phyloP scores from a whole-genome alignment of 139 green algal genomes.

The Picochlorum sp. region DNA sequence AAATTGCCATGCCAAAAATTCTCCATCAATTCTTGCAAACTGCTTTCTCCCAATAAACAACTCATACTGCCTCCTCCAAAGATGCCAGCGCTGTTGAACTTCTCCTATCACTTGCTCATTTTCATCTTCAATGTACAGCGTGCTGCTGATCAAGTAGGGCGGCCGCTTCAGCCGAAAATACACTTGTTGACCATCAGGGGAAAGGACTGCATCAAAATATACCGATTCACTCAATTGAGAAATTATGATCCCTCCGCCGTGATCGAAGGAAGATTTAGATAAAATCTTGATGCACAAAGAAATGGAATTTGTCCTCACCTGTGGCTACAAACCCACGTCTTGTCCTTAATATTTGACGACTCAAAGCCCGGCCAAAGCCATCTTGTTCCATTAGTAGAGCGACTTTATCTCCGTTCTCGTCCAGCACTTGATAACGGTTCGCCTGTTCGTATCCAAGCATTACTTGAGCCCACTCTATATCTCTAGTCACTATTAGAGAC shows the following conservation, averaged over 20 bases:
- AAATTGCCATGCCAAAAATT: constrained; percentile 84
- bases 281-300: constrained; percentile 54
- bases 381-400: constrained; percentile 61
- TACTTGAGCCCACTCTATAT: constrained; percentile 73
- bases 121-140: constrained; percentile 38
- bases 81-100: constrained; percentile 73
- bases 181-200: constrained; percentile 40
- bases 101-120: constrained; percentile 44
- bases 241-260: not conserved
- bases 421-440: constrained; percentile 52
- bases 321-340: constrained; percentile 64
- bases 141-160: constrained; percentile 65
- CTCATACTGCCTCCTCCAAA: constrained; percentile 65
- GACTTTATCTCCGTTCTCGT: constrained; percentile 43
- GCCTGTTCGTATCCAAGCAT: constrained; percentile 80
- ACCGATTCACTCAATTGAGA: too few species aligned
- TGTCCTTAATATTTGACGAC: constrained; percentile 63
- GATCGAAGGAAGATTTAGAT: not conserved
- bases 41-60: constrained; percentile 45
- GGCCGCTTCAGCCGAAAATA: constrained; percentile 65
- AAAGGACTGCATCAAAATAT: too few species aligned
- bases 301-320: too few species aligned
- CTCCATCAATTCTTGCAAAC: constrained; percentile 55
- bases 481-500: constrained; percentile 55
- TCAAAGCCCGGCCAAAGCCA: constrained; percentile 51